Percentiles rank a stretch among this genome's conserved stretches.
Conservation (phyloP, 2,329 filamentous ascomycete genomes). For the Colletotrichum caudatum region DNA sequence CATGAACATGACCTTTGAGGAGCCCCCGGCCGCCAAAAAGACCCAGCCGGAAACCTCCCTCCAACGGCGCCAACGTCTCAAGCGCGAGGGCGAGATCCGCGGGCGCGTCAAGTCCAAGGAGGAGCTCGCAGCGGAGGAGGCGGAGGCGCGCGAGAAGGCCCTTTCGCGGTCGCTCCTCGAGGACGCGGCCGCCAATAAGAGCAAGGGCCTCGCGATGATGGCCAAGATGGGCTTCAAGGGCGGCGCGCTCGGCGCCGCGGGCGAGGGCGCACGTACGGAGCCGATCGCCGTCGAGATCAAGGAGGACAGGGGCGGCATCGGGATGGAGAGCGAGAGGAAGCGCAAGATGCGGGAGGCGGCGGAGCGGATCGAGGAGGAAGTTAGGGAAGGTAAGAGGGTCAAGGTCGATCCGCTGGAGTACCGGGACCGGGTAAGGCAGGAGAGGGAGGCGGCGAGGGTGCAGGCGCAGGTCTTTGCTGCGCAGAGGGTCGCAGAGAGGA, state of each 20-base stretch:
- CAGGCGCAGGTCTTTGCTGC: constrained; percentile 81
- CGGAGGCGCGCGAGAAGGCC: constrained; percentile 78
- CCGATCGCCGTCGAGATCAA: constrained; percentile 83
- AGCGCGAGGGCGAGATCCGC: constrained; percentile 75
- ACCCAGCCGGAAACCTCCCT: constrained; percentile 61
- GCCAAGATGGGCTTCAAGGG: constrained; percentile 93
- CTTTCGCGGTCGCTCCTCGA: constrained; percentile 80
- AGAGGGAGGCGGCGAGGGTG: constrained; percentile 74
- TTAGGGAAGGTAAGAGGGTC: constrained; percentile 70
- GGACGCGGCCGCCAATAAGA: constrained; percentile 66
- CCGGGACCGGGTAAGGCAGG: constrained; percentile 76
- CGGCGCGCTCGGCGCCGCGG: constrained; percentile 73
- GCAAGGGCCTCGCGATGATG: constrained; percentile 97
- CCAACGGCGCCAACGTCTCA: constrained; percentile 65
- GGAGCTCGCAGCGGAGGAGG: constrained; percentile 81
- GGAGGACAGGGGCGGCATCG: constrained; percentile 85
- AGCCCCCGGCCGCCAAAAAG: constrained; percentile 67
- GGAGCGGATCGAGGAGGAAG: constrained; percentile 55
- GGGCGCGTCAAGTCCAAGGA: constrained; percentile 82
- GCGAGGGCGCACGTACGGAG: constrained; percentile 65
- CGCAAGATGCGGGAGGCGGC: constrained; percentile 76
- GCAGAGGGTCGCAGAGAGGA: constrained; percentile 83
- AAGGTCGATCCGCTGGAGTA: constrained; percentile 77
- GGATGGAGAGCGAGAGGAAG: constrained; percentile 86
- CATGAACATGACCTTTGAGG: constrained; percentile 93